Conservation (phyloP, 306 rosid species). For the Canavalia ensiformis region DNA sequence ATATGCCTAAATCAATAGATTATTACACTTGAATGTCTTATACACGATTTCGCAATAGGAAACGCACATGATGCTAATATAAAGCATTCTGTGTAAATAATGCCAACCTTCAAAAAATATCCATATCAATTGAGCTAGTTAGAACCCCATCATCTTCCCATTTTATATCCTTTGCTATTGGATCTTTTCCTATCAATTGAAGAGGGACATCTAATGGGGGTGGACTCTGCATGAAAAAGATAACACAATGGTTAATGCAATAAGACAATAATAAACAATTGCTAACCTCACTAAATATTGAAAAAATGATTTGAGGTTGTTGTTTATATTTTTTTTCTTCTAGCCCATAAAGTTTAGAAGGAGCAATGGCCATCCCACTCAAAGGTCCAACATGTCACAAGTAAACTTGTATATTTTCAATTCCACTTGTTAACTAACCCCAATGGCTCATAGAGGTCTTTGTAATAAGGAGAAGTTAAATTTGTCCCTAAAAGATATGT, state of each 20-base stretch:
- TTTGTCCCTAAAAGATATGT: background rate
- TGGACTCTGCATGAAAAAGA: constrained; percentile 70
- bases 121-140: constrained; percentile 64
- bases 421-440: background rate
- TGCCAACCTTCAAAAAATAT: constrained; percentile 69
- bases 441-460: background rate
- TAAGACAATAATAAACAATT: constrained; percentile 26
- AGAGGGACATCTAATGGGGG: constrained; percentile 82
- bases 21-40: constrained; percentile 27
- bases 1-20: background rate
- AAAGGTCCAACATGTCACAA: constrained; percentile 3
- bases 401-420: background rate
- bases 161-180: constrained; percentile 58
- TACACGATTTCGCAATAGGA: constrained; percentile 28
- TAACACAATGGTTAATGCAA: constrained; percentile 18
- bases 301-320: background rate
- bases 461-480: background rate
- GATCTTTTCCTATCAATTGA: constrained; percentile 62
- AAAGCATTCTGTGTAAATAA: constrained; percentile 5
- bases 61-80: constrained; percentile 15
- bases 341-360: background rate
- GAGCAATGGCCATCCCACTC: background rate
- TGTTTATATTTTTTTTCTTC: background rate
- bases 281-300: background rate
- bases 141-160: constrained; percentile 98